phyloP scores from a whole-genome alignment of 2,329 filamentous ascomycete genomes.

The Xylaria digitata region DNA sequence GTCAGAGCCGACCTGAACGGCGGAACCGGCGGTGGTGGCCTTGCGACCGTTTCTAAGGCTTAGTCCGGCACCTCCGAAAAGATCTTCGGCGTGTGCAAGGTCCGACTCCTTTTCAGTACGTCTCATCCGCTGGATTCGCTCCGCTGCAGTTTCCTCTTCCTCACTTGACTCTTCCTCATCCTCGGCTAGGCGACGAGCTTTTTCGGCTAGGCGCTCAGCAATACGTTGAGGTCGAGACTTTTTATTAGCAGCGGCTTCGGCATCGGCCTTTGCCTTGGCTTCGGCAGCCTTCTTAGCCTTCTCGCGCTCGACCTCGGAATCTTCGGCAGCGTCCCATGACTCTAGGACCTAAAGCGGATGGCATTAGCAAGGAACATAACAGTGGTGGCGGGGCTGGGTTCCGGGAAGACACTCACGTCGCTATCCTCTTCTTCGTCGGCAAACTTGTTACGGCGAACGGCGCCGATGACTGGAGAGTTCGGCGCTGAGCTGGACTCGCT shows the following conservation, averaged over 20 bases:
- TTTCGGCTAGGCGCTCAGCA: slow-evolving; percentile 77
- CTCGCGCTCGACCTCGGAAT: slow-evolving; percentile 95
- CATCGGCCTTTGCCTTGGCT: slow-evolving; percentile 88
- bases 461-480: slow-evolving; percentile 54
- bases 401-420: slow-evolving; percentile 68
- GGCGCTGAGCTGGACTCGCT: slow-evolving; percentile 52
- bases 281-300: slow-evolving; percentile 90
- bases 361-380: slow-evolving; percentile 33
- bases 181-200: slow-evolving; percentile 63
- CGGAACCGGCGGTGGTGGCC: slow-evolving; percentile 70
- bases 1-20: slow-evolving; percentile 78
- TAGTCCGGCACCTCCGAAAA: slow-evolving; percentile 81
- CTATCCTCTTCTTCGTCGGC: slow-evolving; percentile 90
- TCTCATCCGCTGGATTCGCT: slow-evolving; percentile 78
- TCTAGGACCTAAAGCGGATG: slow-evolving; percentile 77
- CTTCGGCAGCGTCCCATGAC: slow-evolving; percentile 95
- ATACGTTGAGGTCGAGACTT: slow-evolving; percentile 90
- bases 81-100: slow-evolving; percentile 87
- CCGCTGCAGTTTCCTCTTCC: slow-evolving; percentile 78
- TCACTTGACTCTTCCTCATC: slow-evolving; percentile 68
- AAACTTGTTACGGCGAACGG: slow-evolving; percentile 72
- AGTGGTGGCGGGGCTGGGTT: neutral
- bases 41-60: slow-evolving; percentile 71
- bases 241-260: slow-evolving; percentile 87
- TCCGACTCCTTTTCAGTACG: slow-evolving; percentile 88